Evolutionary conservation across 129 eudicot species (phyloP), one percentile per base, ranked within the genome.

Genomic region (Flaveria trinervia): DNA sequence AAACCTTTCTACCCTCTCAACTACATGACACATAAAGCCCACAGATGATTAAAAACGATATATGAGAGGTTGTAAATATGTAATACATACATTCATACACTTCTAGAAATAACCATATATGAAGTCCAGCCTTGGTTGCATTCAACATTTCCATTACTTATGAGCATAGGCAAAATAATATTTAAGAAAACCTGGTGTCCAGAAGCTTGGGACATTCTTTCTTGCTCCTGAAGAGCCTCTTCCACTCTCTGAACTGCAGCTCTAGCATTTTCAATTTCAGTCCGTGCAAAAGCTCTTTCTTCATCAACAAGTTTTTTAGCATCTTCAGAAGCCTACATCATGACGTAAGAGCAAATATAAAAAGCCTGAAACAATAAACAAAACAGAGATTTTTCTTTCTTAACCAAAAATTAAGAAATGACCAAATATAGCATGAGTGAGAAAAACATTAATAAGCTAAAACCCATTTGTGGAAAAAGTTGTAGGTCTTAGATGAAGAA

Each of bases 141-240:
- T 11, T 18, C 23, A 28, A 51, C 14, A 23, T 69, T 59, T 44
- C 50, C 80, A 76, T 66, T 52, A 33, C 4, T 66, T 45, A 76
- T 51, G 54, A 51, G 43, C 54, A 52, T 52, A 17, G 48, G 70
- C 62, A 60, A 48, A 61, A 13, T 33, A 45, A 16, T 33, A 33
- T 71, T 62, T 10, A 61, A 30, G 9, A 57, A 6, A 68, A 90
- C 98, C 98, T 93, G 98, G 66, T 86, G 87, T 69, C 98, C 98
- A 70, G 91, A 78, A 82, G 96, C 97, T 74, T 88, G 79, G 20
- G 97, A 90, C 81, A 91, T 86, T 70, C 77, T 79, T 80, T 93
- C 98, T 76, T 91, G 96, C 73, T 93, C 98, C 82, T 93, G 91
- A 55, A 93, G 97, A 84, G 97, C 98, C 74, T 90, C 98, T 87